Base-by-base conservation (phyloP, 768 basidiomycete species). In the Serendipita sp. region DNA sequence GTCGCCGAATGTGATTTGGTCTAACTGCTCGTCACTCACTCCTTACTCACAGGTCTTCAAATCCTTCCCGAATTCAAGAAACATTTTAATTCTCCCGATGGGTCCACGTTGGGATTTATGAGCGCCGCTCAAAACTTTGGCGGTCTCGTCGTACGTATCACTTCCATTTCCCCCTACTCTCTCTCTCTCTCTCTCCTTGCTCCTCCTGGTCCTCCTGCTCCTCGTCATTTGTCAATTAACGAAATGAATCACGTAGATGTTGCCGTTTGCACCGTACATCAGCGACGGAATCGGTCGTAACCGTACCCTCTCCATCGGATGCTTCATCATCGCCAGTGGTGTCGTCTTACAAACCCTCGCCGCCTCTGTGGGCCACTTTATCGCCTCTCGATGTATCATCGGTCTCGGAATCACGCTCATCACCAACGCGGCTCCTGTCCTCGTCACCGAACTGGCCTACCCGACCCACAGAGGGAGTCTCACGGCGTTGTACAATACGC, bases 111-210 rank as follows among this genome's bases (percentile, higher is more conserved):
- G 63, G 84, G 56, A 41, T 70, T 86, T 45, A 81, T 88, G 65
- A 85, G 83, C 67, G 82, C 83, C 8, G 84, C 84, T 0, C 85
- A 87, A 71, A 78, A 77, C 66, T 78, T 85, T 56, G 84, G 84
- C 16, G 79, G 80, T 66, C 69, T 85, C 37, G 63, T 71, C 24
- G 81, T 82, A 67, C 66, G 78, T 73, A 41, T 41, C 38, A 5
- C 7, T 15, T 16, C 11, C 16, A 7, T 7, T 53, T 2, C 38
- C 7, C 15, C n/a, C 11, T 32, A 7, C 1, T 53, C 32, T n/a
- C 7, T 53, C 7, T 53, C 18, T 53, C 2, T 16, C 18, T 18
- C 32, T 53, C 18, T 7, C 7, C 7, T 53, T 18, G 38, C 24
- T 56, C n/a, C 24, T 45, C 30, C 13, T 5, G 38, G 1, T 41